Conservation (phyloP, 257 asterid genomes). For the Solanum infundibuliforme region DNA sequence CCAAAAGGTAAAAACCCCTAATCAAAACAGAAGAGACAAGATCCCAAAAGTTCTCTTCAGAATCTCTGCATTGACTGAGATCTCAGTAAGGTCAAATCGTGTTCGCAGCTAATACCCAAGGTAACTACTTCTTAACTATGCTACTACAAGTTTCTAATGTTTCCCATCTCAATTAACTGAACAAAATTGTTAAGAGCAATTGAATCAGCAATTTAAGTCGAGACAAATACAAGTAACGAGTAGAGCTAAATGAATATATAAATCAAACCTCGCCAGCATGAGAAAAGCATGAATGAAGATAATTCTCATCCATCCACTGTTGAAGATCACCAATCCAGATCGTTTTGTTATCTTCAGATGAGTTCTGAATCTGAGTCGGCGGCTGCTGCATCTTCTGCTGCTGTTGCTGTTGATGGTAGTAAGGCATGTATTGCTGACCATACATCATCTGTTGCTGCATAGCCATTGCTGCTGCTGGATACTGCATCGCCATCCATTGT, state of each 20-base stretch:
- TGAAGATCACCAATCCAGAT: constrained; percentile 99
- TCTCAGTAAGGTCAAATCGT: not conserved
- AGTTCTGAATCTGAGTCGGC: constrained; percentile 50
- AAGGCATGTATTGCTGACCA: constrained; percentile 72
- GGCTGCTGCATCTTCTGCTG: constrained; percentile 25
- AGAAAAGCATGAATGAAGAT: constrained; percentile 73
- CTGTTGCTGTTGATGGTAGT: constrained; percentile 55
- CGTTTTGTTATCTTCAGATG: constrained; percentile 77
- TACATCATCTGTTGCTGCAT: constrained; percentile 86
- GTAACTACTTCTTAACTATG: not conserved
- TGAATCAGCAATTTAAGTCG: not conserved
- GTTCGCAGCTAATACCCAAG: not conserved
- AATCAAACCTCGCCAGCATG: constrained; percentile 61
- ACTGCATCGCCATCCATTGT: constrained; percentile 97
- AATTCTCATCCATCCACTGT: constrained; percentile 94
- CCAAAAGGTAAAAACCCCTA: not conserved
- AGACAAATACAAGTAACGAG: not conserved
- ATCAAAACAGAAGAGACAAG: not conserved
- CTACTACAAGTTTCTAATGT: not conserved
- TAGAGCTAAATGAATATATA: not conserved
- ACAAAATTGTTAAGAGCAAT: not conserved
- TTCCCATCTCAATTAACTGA: not conserved
- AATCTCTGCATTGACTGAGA: not conserved
- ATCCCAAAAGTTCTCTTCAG: not conserved
- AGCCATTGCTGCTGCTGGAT: constrained; percentile 57